A percentile compares a stretch with the other conserved stretches of the same genome.
phyloP scores from a whole-genome alignment of 768 basidiomycete species.

The Suillus sp. region DNA sequence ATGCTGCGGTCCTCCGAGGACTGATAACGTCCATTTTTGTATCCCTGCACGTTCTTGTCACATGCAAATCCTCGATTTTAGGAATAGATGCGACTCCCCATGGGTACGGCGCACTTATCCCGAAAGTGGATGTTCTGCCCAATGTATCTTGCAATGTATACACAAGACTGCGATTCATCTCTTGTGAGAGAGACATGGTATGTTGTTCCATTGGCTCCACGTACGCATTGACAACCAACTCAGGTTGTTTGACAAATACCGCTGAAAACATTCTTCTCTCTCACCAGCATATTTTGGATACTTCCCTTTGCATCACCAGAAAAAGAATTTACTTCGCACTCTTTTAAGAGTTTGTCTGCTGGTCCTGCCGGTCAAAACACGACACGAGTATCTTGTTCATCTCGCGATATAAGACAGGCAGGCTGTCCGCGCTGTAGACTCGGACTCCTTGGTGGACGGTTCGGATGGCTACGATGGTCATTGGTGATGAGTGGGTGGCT shows the following conservation, averaged over 20 bases:
- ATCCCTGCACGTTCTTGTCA: background rate
- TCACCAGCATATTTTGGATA: background rate
- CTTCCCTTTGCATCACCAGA: background rate
- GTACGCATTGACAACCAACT: background rate
- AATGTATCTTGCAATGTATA: background rate
- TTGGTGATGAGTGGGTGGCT: background rate
- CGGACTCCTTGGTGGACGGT: background rate
- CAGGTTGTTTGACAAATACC: background rate
- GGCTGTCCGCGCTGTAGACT: background rate
- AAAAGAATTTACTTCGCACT: background rate
- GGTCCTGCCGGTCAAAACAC: background rate
- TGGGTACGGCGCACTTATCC: background rate
- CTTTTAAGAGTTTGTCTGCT: background rate
- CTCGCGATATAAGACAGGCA: background rate
- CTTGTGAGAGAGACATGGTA: background rate
- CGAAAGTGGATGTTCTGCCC: background rate
- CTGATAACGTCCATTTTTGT: background rate
- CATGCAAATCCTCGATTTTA: background rate
- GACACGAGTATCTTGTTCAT: background rate
- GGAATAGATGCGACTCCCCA: background rate
- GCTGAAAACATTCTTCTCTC: background rate
- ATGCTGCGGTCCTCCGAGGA: background rate
- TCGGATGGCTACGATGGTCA: background rate
- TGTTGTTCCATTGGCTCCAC: background rate
- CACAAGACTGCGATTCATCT: background rate